phyloP scores from a whole-genome alignment of 192 early-diverging fungal species.

The Coemansia reversa region DNA sequence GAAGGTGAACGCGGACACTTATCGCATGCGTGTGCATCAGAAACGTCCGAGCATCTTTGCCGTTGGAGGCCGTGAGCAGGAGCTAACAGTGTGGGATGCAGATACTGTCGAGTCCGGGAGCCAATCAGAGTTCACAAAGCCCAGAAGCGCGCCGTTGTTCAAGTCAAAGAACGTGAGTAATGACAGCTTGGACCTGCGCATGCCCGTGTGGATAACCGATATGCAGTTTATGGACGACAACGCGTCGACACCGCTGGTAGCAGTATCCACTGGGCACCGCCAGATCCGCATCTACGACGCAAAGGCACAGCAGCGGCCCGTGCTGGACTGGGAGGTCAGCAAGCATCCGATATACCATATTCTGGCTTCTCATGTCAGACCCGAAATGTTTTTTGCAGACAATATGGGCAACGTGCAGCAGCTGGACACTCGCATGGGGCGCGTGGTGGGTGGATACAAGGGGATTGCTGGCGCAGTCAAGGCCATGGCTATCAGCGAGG shows the following conservation, averaged over 20 bases:
- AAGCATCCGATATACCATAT: conserved; percentile 64
- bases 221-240: conserved; percentile 66
- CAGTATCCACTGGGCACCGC: conserved; percentile 67
- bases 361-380: conserved; percentile 48
- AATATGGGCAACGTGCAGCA: conserved; percentile 61
- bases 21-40: conserved; percentile 68
- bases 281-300: conserved; percentile 88
- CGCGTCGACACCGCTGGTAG: conserved; percentile 49
- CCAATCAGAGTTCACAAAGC: conserved; percentile 16
- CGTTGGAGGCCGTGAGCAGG: conserved; percentile 83
- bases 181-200: conserved; percentile 76
- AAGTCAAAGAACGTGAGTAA: conserved; percentile 83
- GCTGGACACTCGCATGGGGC: conserved; percentile 62
- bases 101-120: conserved; percentile 15
- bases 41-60: conserved; percentile 67
- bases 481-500: conserved; percentile 59
- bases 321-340: conserved; percentile 65
- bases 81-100: conserved; percentile 71
- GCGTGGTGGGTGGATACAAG: conserved; percentile 61
- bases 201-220: conserved; percentile 88
- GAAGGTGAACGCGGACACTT: conserved; percentile 58
- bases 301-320: conserved; percentile 65
- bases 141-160: conserved; percentile 58
- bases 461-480: conserved; percentile 50
- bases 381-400: conserved; percentile 66